Conservation (phyloP, 768 basidiomycete genomes). For the Termitomyces sp. region DNA sequence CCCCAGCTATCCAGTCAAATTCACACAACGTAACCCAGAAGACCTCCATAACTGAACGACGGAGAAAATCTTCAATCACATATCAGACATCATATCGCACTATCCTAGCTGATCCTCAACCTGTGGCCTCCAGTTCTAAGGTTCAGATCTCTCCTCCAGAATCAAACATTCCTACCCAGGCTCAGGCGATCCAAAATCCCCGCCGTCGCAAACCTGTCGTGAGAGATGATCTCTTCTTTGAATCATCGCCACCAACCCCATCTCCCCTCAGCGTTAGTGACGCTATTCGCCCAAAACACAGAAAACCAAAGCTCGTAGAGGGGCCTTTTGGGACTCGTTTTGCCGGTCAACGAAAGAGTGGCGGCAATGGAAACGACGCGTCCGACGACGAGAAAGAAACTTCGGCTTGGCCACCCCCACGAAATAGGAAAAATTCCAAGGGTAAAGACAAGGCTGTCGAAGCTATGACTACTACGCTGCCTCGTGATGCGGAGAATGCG, state of each 20-base stretch:
- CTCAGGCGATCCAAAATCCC: neutral
- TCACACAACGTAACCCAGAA: neutral
- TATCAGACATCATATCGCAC: neutral
- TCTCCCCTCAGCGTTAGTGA: constrained; percentile 4
- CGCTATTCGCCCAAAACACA: constrained; percentile 4
- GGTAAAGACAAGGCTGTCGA: constrained; percentile 11
- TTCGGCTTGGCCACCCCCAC: constrained; percentile 26
- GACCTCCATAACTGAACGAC: neutral
- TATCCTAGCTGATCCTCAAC: constrained; percentile 5
- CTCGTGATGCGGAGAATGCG: neutral
- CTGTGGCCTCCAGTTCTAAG: constrained; percentile 18
- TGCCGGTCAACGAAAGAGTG: constrained; percentile 12
- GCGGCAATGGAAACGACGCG: constrained; percentile 8
- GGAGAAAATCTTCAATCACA: neutral
- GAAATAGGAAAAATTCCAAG: constrained; percentile 9
- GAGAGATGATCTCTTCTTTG: constrained; percentile 19
- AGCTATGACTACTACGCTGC: neutral
- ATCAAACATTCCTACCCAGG: neutral
- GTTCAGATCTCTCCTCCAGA: constrained; percentile 13
- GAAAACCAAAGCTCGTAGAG: constrained; percentile 22
- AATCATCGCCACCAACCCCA: constrained; percentile 1
- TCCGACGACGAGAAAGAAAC: constrained; percentile 17
- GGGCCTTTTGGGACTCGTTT: constrained; percentile 31
- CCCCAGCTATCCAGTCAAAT: neutral
- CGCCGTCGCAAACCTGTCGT: constrained; percentile 6